phyloP scores from a whole-genome alignment of 2,329 filamentous ascomycete species.

The Ceratocystis cubensis region DNA sequence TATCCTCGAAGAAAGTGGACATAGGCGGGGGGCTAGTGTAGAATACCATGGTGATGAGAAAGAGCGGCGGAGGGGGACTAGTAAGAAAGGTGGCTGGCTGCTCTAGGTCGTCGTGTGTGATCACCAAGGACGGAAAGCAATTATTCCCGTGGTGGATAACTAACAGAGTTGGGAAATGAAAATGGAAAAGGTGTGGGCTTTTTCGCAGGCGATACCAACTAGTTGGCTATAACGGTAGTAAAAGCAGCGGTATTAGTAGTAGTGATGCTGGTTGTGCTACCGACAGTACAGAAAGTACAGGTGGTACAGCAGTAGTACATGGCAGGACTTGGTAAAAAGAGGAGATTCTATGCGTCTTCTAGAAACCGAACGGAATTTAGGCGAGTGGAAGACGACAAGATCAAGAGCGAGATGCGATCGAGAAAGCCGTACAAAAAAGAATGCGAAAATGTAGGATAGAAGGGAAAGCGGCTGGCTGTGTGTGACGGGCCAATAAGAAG shows the following conservation, averaged over 20 bases:
- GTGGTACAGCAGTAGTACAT: not conserved
- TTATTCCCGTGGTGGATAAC: too few relatives aligned
- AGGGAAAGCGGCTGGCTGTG: too few relatives aligned
- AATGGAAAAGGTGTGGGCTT: too few relatives aligned
- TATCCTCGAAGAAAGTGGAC: conserved; percentile 45
- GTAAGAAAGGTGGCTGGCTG: conserved; percentile 31
- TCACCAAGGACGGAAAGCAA: not conserved
- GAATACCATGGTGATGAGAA: conserved; percentile 38
- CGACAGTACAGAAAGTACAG: not conserved
- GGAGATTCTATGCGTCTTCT: not conserved
- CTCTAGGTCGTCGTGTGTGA: not conserved
- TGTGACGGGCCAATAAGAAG: too few relatives aligned
- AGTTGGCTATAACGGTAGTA: too few relatives aligned
- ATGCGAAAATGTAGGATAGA: too few relatives aligned
- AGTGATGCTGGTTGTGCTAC: not conserved
- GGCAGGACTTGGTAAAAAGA: conserved; percentile 34
- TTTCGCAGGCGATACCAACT: too few relatives aligned
- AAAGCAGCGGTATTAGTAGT: too few relatives aligned
- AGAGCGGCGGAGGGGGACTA: conserved; percentile 39
- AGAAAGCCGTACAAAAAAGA: too few relatives aligned
- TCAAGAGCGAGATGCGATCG: too few relatives aligned
- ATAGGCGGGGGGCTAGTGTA: conserved; percentile 43
- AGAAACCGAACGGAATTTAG: not conserved
- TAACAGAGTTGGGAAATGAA: too few relatives aligned
- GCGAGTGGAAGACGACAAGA: not conserved